Conservation (phyloP, 352 stramenopile genomes). For the Globisporangium rhizosaccharum region DNA sequence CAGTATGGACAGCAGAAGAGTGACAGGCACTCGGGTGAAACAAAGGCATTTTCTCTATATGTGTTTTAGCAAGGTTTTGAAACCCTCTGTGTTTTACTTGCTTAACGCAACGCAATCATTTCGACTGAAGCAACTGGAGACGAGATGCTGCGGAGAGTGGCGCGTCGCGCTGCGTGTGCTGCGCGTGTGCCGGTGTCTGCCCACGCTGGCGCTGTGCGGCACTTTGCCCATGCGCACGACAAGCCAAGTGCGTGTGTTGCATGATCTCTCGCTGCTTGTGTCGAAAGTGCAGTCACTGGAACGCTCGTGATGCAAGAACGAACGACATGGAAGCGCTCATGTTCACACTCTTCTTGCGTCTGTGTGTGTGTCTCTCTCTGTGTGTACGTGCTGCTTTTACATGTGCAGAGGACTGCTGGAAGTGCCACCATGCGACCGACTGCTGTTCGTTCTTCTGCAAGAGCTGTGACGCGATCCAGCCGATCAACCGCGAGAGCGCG, state of each 20-base stretch:
- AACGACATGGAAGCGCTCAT: background rate
- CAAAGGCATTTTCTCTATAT: too few species aligned
- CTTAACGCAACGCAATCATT: background rate
- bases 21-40: too few species aligned
- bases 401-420: slow-evolving; percentile 55
- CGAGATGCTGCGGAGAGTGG: slow-evolving; percentile 25
- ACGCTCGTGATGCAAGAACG: background rate
- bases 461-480: slow-evolving; percentile 74
- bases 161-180: slow-evolving; percentile 17
- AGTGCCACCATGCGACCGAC: slow-evolving; percentile 75
- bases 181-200: slow-evolving; percentile 13
- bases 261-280: background rate
- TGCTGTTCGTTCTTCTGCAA: slow-evolving; percentile 84
- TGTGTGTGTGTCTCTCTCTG: background rate
- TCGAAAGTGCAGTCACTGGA: background rate
- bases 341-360: background rate
- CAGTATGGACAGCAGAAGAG: too few species aligned
- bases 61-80: background rate
- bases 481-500: slow-evolving; percentile 42
- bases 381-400: slow-evolving; percentile 1
- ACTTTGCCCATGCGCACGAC: slow-evolving; percentile 19
- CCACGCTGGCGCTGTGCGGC: slow-evolving; percentile 7
- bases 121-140: background rate
- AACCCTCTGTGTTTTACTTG: background rate
- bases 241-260: slow-evolving; percentile 15